A percentile compares a stretch with the other conserved stretches of the same genome.
phyloP scores from a whole-genome alignment of 257 asterid genomes.

The Avicennia marina region DNA sequence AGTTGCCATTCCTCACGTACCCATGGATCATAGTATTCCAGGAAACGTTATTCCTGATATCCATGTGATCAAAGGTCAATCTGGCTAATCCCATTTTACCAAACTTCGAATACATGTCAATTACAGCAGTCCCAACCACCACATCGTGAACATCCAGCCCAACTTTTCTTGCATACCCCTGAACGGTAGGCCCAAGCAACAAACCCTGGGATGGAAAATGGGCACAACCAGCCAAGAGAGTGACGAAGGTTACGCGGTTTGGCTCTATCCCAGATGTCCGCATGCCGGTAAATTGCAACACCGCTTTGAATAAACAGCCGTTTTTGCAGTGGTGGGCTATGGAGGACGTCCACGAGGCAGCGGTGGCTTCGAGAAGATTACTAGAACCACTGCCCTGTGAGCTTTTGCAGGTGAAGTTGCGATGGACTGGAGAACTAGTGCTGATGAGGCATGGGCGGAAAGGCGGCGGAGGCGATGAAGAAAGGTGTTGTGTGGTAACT shows the following conservation, averaged over 20 bases:
- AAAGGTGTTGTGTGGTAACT: conserved; percentile 9
- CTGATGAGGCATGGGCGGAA: conserved; percentile 8
- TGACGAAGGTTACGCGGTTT: conserved; percentile 52
- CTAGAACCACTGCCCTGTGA: conserved; percentile 9
- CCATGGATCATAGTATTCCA: conserved; percentile 77
- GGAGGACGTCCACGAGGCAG: conserved; percentile 75
- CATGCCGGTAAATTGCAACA: conserved; percentile 47
- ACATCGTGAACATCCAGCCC: conserved; percentile 50
- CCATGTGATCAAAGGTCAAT: conserved; percentile 50
- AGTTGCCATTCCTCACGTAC: conserved; percentile 51
- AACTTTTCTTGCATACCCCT: conserved; percentile 53
- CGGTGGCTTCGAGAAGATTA: conserved; percentile 19
- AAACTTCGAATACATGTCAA: conserved; percentile 66
- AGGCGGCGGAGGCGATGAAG: conserved; percentile 18
- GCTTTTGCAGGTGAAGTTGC: neutral
- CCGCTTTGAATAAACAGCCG: conserved; percentile 50
- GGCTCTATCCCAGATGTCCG: conserved; percentile 50
- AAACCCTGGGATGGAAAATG: conserved; percentile 43
- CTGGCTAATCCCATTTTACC: conserved; percentile 40
- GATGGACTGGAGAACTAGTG: conserved; percentile 15
- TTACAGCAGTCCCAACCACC: conserved; percentile 65
- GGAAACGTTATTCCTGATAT: conserved; percentile 47
- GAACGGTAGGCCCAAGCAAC: conserved; percentile 41
- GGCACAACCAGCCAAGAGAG: conserved; percentile 69
- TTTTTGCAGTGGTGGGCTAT: conserved; percentile 57